Conservation (phyloP, 495 filamentous ascomycete species). For the Talaromyces trachyspermus region DNA sequence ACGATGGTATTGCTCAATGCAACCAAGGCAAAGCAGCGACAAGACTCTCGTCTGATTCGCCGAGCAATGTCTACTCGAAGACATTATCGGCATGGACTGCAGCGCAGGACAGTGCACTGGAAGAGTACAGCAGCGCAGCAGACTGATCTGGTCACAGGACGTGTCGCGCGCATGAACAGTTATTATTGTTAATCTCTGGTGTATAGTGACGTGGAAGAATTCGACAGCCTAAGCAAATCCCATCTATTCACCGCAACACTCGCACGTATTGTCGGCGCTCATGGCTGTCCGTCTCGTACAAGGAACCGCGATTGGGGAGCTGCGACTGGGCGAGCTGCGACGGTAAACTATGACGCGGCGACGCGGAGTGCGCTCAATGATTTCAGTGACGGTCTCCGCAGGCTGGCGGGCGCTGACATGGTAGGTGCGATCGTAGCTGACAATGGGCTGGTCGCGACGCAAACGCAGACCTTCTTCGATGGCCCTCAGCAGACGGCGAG, state of each 20-base stretch:
- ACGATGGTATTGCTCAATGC: neutral
- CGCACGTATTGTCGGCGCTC: conserved; percentile 10
- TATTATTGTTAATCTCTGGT: too few relatives aligned
- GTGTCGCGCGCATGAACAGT: too few relatives aligned
- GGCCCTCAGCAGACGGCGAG: conserved; percentile 39
- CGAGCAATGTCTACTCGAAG: too few relatives aligned
- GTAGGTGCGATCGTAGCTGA: conserved; percentile 40
- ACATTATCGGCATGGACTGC: too few relatives aligned
- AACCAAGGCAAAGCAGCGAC: neutral
- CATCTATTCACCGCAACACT: conserved; percentile 2
- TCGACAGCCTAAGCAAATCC: too few relatives aligned
- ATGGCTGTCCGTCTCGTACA: conserved; percentile 20
- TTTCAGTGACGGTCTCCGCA: conserved; percentile 16
- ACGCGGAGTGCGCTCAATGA: conserved; percentile 33
- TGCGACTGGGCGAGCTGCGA: conserved; percentile 31
- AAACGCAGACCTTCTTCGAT: conserved; percentile 41
- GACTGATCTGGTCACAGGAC: too few relatives aligned
- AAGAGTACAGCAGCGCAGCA: too few relatives aligned
- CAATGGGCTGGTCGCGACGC: conserved; percentile 16
- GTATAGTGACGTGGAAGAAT: too few relatives aligned
- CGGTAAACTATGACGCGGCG: conserved; percentile 33
- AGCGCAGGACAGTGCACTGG: too few relatives aligned
- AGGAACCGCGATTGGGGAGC: conserved; percentile 26
- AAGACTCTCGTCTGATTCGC: too few relatives aligned
- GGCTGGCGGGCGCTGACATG: conserved; percentile 24